These are phyloP conservation scores for Aspergillus pseudoterreus DNA, from an alignment of 2,329 filamentous ascomycete species.

Conservation along the genomic window DNA sequence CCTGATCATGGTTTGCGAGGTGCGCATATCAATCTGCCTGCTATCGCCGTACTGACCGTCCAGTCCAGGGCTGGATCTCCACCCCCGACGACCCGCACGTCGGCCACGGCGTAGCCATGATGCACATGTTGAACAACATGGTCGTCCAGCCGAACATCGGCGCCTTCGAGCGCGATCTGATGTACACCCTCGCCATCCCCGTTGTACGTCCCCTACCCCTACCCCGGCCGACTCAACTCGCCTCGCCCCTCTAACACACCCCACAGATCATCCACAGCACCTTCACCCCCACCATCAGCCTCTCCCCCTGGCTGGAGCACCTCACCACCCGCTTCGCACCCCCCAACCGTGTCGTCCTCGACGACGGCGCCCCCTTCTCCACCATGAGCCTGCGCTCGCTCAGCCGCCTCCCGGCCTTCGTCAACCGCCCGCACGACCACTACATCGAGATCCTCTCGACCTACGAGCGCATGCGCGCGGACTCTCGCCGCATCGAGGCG, in stretches of 20 bases:
- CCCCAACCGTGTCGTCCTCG: neutral
- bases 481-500: slow-evolving; percentile 9
- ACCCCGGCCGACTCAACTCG: too few relatives aligned
- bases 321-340: slow-evolving; percentile 4
- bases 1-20: slow-evolving; percentile 28
- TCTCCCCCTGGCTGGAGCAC: slow-evolving; percentile 17
- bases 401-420: neutral
- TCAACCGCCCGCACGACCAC: slow-evolving; percentile 9
- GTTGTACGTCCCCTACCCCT: slow-evolving; percentile 16
- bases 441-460: slow-evolving; percentile 13
- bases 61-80: slow-evolving; percentile 22
- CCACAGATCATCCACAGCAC: slow-evolving; percentile 20
- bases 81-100: slow-evolving; percentile 13
- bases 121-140: slow-evolving; percentile 16
- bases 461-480: slow-evolving; percentile 14
- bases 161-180: slow-evolving; percentile 17
- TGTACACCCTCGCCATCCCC: slow-evolving; percentile 17
- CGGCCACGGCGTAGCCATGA: slow-evolving; percentile 18
- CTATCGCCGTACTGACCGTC: neutral
- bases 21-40: slow-evolving; percentile 2
- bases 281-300: slow-evolving; percentile 16
- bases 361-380: neutral
- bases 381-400: neutral
- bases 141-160: slow-evolving; percentile 11
- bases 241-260: too few relatives aligned